Percentiles rank a stretch among this genome's conserved stretches.
These are phyloP conservation scores for Metroxylon sagu DNA, from an alignment of 176 grass and related monocot species.

Conservation along the genomic window DNA sequence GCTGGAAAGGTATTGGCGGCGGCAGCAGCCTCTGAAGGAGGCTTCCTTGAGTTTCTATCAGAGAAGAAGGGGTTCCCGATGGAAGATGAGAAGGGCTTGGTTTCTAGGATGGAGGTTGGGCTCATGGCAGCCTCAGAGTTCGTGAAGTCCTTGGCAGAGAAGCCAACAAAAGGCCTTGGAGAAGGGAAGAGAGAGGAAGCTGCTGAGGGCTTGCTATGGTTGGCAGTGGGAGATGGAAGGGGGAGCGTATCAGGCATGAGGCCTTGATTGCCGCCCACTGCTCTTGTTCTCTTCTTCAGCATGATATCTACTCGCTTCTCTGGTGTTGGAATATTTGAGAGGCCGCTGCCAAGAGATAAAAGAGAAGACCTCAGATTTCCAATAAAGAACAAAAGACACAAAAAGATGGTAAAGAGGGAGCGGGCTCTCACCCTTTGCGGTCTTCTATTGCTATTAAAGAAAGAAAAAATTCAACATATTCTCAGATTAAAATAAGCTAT, in stretches of 20 bases:
- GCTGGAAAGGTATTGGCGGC: too few relatives aligned
- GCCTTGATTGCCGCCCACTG: constrained; percentile 4
- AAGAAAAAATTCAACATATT: too few relatives aligned
- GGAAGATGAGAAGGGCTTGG: constrained; percentile 14
- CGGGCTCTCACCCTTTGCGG: too few relatives aligned
- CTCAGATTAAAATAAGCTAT: too few relatives aligned
- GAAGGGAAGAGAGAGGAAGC: constrained; percentile 9
- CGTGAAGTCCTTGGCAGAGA: constrained; percentile 8
- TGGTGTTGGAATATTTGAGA: too few relatives aligned
- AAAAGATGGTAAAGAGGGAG: not conserved
- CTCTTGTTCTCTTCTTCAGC: constrained; percentile 3
- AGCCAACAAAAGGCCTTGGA: not conserved
- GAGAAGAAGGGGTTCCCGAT: not conserved
- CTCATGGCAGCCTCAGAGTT: constrained; percentile 8
- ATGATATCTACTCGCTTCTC: not conserved
- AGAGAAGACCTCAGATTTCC: not conserved
- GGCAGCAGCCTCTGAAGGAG: not conserved
- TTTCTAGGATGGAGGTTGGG: constrained; percentile 19
- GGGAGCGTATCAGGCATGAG: not conserved
- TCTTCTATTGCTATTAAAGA: too few relatives aligned
- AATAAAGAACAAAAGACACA: not conserved
- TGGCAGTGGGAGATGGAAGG: not conserved
- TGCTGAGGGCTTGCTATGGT: not conserved
- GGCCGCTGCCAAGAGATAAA: not conserved
- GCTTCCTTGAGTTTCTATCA: constrained; percentile 8